Base-by-base conservation (phyloP, 2,329 filamentous ascomycete genomes). In the Drechslera avenae region DNA sequence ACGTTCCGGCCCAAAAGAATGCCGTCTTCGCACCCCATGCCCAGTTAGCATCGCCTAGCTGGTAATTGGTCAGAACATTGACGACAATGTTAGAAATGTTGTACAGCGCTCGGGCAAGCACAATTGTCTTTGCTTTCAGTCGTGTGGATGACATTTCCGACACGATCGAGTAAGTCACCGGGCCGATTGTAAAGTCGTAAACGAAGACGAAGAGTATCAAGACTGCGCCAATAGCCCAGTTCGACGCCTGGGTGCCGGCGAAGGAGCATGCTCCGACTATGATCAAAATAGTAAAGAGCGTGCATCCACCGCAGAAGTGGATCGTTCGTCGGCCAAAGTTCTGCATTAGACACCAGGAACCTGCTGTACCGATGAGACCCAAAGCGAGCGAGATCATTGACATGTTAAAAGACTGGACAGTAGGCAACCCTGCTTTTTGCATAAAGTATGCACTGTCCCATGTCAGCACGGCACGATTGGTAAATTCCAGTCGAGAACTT, bases 91-190 rank as follows among this genome's bases (percentile, higher is more conserved):
- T 86, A 19, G 90, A 88, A 28, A 93, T 78, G 63, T 93, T 91
- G 78, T 77, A 80, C 10, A 90, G 76, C 52, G 89, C 88, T 45
- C 91, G 86, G 1, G 88, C 90, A 3, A 96, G 81, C 1, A 93
- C 90, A 34, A 96, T 88, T 0, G 91, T 95, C 79, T 96, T 96
- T 75, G 93, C 90, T 69, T 92, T 89, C 33, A 96, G 80, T 4
- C 91, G 83, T 9, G 89, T 85, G 0, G 90, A 90, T 0, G 90
- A 90, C 39, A 96, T 76, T 72, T 96, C 91, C 1, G 88, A 83
- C 3, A 96, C 90, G 10, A 96, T 83, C 0, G 90, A 92, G 75
- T 95, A 96, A 68, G 88, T 91, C 5, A 96, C 89, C 0, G 91
- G 93, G 14, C 91, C 91, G 36, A 96, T 90, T 0, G 89, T 89